These are phyloP conservation scores for Marasmius tenuissimus DNA, from an alignment of 1,284 basidiomycete species.

Conservation along the genomic window DNA sequence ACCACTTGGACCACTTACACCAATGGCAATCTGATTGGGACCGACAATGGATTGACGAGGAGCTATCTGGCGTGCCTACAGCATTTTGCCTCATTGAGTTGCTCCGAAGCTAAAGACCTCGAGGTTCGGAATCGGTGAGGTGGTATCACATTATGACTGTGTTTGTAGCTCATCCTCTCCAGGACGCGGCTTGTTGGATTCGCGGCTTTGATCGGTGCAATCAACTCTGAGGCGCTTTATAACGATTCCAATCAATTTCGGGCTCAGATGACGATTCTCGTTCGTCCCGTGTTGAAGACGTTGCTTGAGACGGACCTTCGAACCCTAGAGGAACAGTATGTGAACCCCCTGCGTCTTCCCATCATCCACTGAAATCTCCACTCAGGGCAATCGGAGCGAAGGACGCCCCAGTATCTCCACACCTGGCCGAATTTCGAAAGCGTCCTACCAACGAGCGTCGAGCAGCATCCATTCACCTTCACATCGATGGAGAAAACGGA, in stretches of 20 bases:
- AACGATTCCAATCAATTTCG: slow-evolving; percentile 76
- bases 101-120: slow-evolving; percentile 47
- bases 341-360: neutral
- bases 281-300: slow-evolving; percentile 75
- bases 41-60: slow-evolving; percentile 69
- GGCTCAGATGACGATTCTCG: slow-evolving; percentile 69
- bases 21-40: slow-evolving; percentile 78
- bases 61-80: slow-evolving; percentile 73
- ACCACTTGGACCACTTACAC: slow-evolving; percentile 93
- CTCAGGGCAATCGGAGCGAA: slow-evolving; percentile 60
- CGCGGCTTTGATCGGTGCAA: slow-evolving; percentile 78
- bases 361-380: slow-evolving; percentile 11
- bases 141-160: neutral
- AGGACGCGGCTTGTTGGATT: slow-evolving; percentile 87
- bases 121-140: slow-evolving; percentile 70
- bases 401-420: slow-evolving; percentile 70
- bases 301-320: slow-evolving; percentile 64
- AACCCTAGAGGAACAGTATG: slow-evolving; percentile 71
- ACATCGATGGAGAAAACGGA: slow-evolving; percentile 86
- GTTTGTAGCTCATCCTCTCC: slow-evolving; percentile 8
- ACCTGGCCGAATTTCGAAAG: slow-evolving; percentile 78
- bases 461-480: slow-evolving; percentile 84
- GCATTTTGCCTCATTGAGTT: slow-evolving; percentile 68
- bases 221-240: slow-evolving; percentile 86
- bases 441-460: slow-evolving; percentile 76